Evolutionary conservation across 371 early-diverging fungal genomes (phyloP).

Genomic region (Coemansia linderi): DNA sequence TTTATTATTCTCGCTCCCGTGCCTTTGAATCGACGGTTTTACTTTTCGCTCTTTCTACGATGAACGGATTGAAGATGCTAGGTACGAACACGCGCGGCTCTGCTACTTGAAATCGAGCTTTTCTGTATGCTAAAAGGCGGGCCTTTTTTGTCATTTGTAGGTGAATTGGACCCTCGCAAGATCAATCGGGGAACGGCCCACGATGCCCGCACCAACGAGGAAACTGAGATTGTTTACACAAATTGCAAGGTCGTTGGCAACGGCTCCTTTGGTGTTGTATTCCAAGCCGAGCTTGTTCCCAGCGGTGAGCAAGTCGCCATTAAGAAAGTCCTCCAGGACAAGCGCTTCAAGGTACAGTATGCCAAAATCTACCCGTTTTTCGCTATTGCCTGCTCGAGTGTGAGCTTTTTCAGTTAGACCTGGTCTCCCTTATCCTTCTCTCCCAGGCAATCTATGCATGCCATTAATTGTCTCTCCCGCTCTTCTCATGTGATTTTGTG

Average conservation of each 20-base stretch:
- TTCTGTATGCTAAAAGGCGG: background rate
- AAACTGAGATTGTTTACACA: constrained; percentile 80
- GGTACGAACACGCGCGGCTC: constrained; percentile 25
- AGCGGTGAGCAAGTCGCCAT: constrained; percentile 84
- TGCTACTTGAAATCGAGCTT: background rate
- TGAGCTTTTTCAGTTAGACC: background rate
- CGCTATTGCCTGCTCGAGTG: background rate
- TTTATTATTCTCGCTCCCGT: background rate
- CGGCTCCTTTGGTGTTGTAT: constrained; percentile 96
- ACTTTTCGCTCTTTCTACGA: constrained; percentile 10
- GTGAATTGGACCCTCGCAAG: constrained; percentile 62
- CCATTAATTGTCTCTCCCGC: background rate
- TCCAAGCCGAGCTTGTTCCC: constrained; percentile 86
- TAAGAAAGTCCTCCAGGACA: constrained; percentile 95
- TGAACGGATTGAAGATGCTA: constrained; percentile 53
- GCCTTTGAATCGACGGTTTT: constrained; percentile 2
- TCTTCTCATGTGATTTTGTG: background rate
- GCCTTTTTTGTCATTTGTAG: constrained; percentile 28
- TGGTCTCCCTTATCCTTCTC: background rate
- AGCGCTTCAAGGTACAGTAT: constrained; percentile 77
- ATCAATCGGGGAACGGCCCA: constrained; percentile 70
- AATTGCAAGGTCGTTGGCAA: constrained; percentile 89
- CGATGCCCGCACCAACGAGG: constrained; percentile 82
- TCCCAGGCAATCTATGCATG: constrained; percentile 7
- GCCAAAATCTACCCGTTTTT: background rate